Evolutionary conservation across 306 rosid genomes (phyloP), one percentile per base, ranked within the genome.

Genomic region (Glycyrrhiza uralensis): DNA sequence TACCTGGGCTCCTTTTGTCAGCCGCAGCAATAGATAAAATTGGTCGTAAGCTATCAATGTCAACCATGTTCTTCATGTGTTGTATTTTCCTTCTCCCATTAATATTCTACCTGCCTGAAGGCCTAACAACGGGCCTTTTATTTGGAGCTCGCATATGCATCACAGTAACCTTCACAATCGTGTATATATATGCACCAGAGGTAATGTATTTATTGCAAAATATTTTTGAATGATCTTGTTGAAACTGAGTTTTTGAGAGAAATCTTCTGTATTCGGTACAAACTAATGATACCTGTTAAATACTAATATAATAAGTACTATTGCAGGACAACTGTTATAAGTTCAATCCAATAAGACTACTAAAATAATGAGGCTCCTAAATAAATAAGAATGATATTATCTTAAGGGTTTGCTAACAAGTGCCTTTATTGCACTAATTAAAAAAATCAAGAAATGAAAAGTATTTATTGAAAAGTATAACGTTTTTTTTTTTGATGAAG

Each of bases 61-160:
- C 99, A 49, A 73, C 74, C 78, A 85, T 89, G 96, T 88, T 91
- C 89, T 94, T 91, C 81, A 36, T 86, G 41, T 87, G 89, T 64
- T 84, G 90, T 80, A 56, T 84, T 59, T 91, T 88, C 85, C 97
- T 94, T 50, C 86, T 94, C 55, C 99, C 97, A 1, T 72, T 94
- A 69, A 68, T 76, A n/a, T 79, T 94, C 79, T 71, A 81, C 82
- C 93, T 81, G 67, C 75, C 85, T 64, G 80, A 81, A 46, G 86
- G 80, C 68, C 66, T 88, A 57, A 91, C 96, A 23, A 91, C 99
- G 8, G 41, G 68, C 80, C 91, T 94, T 77, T 79, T 94, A 41
- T 94, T 94, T 80, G 97, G 97, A 79, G 99, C 99, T 85, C 99
- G 97, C 81, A 58, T 86, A 57, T 94, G 99, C 86, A 91, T 94